Evolutionary conservation across 2,329 filamentous ascomycete species (phyloP), one percentile per base, ranked within the genome.

Genomic region (Colletotrichum tanaceti): DNA sequence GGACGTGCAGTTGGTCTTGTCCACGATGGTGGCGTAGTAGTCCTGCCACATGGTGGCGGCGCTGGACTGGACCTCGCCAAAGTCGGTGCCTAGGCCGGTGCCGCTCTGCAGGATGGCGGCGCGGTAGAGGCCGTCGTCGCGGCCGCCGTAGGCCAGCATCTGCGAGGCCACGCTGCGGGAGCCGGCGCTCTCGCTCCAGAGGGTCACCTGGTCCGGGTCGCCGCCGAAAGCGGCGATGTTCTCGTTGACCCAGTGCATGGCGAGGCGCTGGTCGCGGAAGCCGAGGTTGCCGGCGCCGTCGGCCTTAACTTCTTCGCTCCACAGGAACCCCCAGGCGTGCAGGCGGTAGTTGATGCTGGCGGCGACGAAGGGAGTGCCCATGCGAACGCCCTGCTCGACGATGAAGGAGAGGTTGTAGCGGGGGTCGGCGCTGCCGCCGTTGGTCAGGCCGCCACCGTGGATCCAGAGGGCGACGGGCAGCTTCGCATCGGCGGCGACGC

Each of bases 401-500:
- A 90, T 85, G 70, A 84, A 86, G 44, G 84, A 86, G 65, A 90
- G 80, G 74, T 91, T 91, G 74, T 91, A 91, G 38, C 87, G 81
- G 24, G 82, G 74, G 62, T 86, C 83, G 73, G 73, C 18, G 77
- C 71, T 70, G 16, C 71, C 65, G 22, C 73, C 73, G 63, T 67
- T 71, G n/a, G 47, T 65, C 38, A 70, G 64, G 47, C 68, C 74
- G 54, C 78, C 78, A 49, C 83, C 83, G 72, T 89, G 85, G 35
- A 90, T 88, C 87, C 88, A 90, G 0, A 89, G 81, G 16, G 80
- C 82, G 7, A 90, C 85, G 0, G 88, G 88, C 2, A 91, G 79
- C 18, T 79, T 81, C 35, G 78, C 78, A 22, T 74, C 73, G 57
- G 75, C 68, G 53, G 81, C 28, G 60, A 73, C 35, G 47, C 72